These are phyloP conservation scores for Panaeolus papilionaceus DNA, from an alignment of 768 basidiomycete species.

Conservation along the genomic window DNA sequence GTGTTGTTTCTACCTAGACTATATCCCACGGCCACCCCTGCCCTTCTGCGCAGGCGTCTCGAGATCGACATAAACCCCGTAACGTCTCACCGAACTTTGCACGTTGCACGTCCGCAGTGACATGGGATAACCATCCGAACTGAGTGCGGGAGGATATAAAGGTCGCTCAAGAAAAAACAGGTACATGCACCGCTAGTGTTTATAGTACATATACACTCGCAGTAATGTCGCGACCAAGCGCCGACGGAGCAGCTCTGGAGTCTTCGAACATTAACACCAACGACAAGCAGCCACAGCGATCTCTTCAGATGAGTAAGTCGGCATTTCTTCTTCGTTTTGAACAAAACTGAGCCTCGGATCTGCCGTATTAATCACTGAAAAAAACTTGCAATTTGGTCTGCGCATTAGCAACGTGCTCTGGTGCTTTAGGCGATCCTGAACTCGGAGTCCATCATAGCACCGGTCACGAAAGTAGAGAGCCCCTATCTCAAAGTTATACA, in stretches of 20 bases:
- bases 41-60: constrained; percentile 2
- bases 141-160: background rate
- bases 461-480: background rate
- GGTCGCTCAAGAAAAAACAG: background rate
- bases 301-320: background rate
- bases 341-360: background rate
- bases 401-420: background rate
- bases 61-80: background rate
- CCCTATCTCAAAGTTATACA: background rate
- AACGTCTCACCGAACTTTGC: background rate
- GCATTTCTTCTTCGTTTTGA: background rate
- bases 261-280: background rate
- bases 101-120: background rate
- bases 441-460: background rate
- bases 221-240: background rate
- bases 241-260: background rate
- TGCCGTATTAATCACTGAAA: background rate
- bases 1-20: too few relatives aligned
- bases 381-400: background rate
- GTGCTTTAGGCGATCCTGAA: background rate
- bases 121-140: background rate
- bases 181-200: background rate
- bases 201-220: too few relatives aligned
- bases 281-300: background rate
- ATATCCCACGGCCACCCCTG: background rate